Evolutionary conservation across 2,329 filamentous ascomycete genomes (phyloP), one percentile per base, ranked within the genome.

Genomic region (Lasiodiplodia theobromae): DNA sequence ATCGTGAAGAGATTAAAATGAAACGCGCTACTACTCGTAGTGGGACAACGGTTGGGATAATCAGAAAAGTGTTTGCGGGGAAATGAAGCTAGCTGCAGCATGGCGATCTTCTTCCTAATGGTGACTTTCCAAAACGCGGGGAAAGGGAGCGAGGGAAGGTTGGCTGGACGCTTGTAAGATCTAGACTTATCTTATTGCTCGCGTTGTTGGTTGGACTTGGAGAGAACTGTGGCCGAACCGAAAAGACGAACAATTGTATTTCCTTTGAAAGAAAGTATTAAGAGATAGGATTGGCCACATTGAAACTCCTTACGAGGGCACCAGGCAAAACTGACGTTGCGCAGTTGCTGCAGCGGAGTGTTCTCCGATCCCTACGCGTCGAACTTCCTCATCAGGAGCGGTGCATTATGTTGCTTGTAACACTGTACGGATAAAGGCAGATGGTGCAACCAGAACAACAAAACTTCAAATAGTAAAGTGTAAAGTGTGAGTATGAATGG

Each of bases 221-320:
- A 49, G 51, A 44, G 14, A 7, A 18, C 7, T 47, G 8, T 47
- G n/a, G 44, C 44, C 21, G n/a, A 21, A 18, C 16, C 16, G 2
- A 44, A 34, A 34, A 34, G 7, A 34, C 2, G 31, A 34, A 8
- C 31, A 8, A 34, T 34, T 34, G 31, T 10, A 7, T 34, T 34
- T 34, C 31, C 31, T 34, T 34, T 34, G 10, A 1, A 34, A 34
- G 28, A 3, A 34, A 8, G 8, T 0, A 34, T 8, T 34, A 2
- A 10, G 31, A 10, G 40, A 44, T 18, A 16, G 16, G 14, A 44
- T 44, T 44, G 40, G 40, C 6, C 18, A 18, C 3, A 18, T n/a
- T 4, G 16, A 8, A 18, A 6, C 4, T 8, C 16, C 6, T 53
- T 81, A 75, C n/a, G 68, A 57, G 69, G 44, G 12, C 63, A 70